phyloP scores from a whole-genome alignment of 2,329 filamentous ascomycete genomes.

The Aureobasidium subglaciale region DNA sequence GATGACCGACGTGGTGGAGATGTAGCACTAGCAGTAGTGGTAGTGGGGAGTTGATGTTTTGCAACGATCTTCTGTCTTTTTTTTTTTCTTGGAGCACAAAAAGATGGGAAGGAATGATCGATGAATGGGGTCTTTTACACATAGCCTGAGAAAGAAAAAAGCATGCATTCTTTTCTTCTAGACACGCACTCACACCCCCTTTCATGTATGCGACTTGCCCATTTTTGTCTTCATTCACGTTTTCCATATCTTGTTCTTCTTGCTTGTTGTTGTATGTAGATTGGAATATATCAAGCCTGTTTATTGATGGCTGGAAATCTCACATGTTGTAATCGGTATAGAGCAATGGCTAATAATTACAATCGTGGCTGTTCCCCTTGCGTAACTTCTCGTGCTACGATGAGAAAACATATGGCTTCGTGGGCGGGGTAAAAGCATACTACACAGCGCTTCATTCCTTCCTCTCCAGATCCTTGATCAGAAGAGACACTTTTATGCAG shows the following conservation, averaged over 20 bases:
- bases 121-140: slow-evolving; percentile 1
- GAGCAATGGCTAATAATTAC: slow-evolving; percentile 1
- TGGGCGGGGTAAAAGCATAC: no score
- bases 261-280: not conserved
- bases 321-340: not conserved
- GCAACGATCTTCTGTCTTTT: slow-evolving; percentile 6
- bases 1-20: not conserved
- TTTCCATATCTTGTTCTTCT: not conserved
- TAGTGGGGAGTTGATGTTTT: slow-evolving; percentile 7
- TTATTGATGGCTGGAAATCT: not conserved
- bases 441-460: not conserved
- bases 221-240: no score
- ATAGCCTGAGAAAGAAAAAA: slow-evolving; percentile 8
- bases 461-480: not conserved
- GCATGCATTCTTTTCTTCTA: slow-evolving; percentile 9
- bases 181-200: no score
- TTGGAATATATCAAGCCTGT: not conserved
- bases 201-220: not conserved
- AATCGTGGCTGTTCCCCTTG: not conserved
- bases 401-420: not conserved
- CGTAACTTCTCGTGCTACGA: not conserved
- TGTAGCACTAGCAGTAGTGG: not conserved
- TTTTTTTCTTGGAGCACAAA: slow-evolving; percentile 4
- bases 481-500: slow-evolving; percentile 20
- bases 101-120: not conserved